phyloP scores from a whole-genome alignment of 2,329 filamentous ascomycete genomes.

The Sporothrix globosa region DNA sequence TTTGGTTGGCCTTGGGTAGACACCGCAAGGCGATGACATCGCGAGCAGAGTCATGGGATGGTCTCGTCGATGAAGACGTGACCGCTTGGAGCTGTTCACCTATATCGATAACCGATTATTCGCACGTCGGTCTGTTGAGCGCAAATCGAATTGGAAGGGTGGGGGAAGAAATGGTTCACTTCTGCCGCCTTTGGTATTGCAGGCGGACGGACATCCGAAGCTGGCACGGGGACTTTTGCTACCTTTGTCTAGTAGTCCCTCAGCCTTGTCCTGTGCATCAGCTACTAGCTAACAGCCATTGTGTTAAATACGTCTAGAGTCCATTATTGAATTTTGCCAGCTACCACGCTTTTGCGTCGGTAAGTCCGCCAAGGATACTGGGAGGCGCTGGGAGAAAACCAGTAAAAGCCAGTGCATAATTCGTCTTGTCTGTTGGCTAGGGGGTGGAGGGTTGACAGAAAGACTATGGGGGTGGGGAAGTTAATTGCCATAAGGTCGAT shows the following conservation, averaged over 20 bases:
- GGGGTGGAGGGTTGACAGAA: too few species aligned
- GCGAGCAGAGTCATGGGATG: neutral
- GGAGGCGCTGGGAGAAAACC: neutral
- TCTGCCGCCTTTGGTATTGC: neutral
- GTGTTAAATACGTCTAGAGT: too few species aligned
- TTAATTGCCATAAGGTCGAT: neutral
- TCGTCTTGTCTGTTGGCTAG: too few species aligned
- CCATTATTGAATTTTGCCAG: too few species aligned
- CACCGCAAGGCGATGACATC: neutral
- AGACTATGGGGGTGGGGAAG: neutral
- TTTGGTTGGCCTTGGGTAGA: neutral
- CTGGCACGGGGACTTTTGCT: slow-evolving; percentile 6
- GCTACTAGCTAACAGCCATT: neutral
- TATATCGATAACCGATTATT: neutral
- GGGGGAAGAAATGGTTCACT: neutral
- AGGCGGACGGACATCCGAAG: slow-evolving; percentile 7
- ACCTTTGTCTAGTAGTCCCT: slow-evolving; percentile 9
- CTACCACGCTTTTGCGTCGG: neutral
- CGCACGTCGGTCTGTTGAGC: neutral
- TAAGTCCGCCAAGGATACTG: neutral
- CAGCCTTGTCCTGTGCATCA: slow-evolving; percentile 16
- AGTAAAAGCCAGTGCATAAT: too few species aligned
- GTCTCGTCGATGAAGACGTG: neutral
- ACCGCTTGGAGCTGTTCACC: neutral
- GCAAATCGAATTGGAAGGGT: neutral